These are phyloP conservation scores for Flaveria bidentis DNA, from an alignment of 129 eudicot genomes.

Conservation along the genomic window DNA sequence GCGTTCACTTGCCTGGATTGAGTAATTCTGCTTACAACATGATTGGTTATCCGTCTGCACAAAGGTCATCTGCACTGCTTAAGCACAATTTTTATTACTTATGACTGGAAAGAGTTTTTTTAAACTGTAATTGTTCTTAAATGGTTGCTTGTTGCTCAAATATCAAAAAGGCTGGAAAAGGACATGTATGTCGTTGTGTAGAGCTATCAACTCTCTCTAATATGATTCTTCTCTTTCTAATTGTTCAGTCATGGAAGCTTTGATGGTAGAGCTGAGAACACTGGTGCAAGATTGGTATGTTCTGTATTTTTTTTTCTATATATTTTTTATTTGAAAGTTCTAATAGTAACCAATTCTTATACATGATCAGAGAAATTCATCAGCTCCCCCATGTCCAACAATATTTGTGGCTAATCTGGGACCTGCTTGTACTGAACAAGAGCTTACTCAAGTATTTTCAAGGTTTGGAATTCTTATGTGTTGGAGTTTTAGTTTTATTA, in stretches of 20 bases:
- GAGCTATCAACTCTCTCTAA: conserved; percentile 22
- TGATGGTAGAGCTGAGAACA: conserved; percentile 48
- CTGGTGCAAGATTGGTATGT: conserved; percentile 54
- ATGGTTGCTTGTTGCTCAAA: conserved; percentile 48
- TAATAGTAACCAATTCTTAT: conserved; percentile 5
- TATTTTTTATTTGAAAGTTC: background rate
- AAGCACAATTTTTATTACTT: conserved; percentile 67
- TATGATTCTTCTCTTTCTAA: conserved; percentile 9
- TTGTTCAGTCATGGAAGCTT: conserved; percentile 54
- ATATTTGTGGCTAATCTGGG: conserved; percentile 93
- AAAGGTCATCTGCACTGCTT: conserved; percentile 99
- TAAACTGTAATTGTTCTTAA: conserved; percentile 36
- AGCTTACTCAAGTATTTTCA: conserved; percentile 82
- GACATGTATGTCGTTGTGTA: conserved; percentile 19
- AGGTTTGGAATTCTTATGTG: conserved; percentile 42
- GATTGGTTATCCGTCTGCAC: conserved; percentile 98
- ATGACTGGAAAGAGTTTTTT: conserved; percentile 31
- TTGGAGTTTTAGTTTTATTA: background rate
- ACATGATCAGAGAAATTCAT: conserved; percentile 41
- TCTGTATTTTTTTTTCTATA: background rate
- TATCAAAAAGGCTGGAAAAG: conserved; percentile 40
- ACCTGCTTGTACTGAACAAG: conserved; percentile 76
- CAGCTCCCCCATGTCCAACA: conserved; percentile 83
- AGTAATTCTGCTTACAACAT: conserved; percentile 96
- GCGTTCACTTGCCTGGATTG: conserved; percentile 97